phyloP scores from a whole-genome alignment of 2,329 filamentous ascomycete species.

The Stachybotrys echinatus region DNA sequence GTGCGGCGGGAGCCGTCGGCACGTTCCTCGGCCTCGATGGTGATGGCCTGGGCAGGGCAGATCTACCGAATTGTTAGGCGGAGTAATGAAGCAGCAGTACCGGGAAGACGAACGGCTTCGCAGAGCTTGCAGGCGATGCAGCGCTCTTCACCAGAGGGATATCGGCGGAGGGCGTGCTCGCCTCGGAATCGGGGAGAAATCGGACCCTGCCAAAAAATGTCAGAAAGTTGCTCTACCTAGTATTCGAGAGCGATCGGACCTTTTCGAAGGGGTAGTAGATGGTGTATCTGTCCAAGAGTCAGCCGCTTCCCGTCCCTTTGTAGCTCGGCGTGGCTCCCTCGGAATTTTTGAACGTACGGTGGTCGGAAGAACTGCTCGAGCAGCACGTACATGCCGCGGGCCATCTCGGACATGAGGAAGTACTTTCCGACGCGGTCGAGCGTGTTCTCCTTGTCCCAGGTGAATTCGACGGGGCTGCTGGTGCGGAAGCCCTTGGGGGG shows the following conservation, averaged over 20 bases:
- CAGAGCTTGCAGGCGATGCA: conserved; percentile 99
- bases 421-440: conserved; percentile 85
- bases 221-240: not conserved
- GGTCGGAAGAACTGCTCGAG: conserved; percentile 97
- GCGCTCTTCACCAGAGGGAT: conserved; percentile 95
- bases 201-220: conserved; percentile 58
- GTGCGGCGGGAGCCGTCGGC: conserved; percentile 92
- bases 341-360: conserved; percentile 62
- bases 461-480: conserved; percentile 68
- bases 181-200: conserved; percentile 97
- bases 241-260: conserved; percentile 28
- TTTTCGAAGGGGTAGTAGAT: conserved; percentile 99
- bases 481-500: conserved; percentile 79
- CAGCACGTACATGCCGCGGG: conserved; percentile 95
- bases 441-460: conserved; percentile 70
- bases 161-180: conserved; percentile 92
- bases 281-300: conserved; percentile 67
- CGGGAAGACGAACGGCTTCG: conserved; percentile 60
- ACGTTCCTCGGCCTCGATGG: conserved; percentile 97
- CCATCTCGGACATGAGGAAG: conserved; percentile 94
- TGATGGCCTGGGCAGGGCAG: conserved; percentile 97
- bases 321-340: not conserved
- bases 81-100: not conserved
- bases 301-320: conserved; percentile 5
- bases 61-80: conserved; percentile 41